These are phyloP conservation scores for Beta macrorhiza DNA, from an alignment of 179 eudicot genomes.

Conservation along the genomic window DNA sequence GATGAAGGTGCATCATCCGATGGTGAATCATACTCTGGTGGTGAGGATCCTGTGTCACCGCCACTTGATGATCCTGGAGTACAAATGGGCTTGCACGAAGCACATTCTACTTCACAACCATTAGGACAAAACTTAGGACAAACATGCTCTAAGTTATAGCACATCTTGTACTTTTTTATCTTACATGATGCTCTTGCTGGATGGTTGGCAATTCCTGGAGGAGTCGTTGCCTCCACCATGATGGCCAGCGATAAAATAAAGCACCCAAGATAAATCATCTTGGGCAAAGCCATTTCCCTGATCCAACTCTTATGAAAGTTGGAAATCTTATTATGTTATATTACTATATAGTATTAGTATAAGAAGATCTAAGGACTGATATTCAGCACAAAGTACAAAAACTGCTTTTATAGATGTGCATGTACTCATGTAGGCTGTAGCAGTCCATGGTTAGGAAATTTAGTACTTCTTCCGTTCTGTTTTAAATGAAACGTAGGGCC, in stretches of 20 bases:
- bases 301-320: neutral
- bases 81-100: slow-evolving; percentile 44
- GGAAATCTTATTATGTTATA: neutral
- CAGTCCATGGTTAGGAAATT: neutral
- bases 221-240: slow-evolving; percentile 35
- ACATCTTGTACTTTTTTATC: slow-evolving; percentile 39
- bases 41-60: neutral
- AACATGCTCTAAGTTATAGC: slow-evolving; percentile 36
- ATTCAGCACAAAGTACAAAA: neutral
- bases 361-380: neutral
- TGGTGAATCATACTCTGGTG: neutral
- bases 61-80: slow-evolving; percentile 9
- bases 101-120: slow-evolving; percentile 39
- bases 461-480: no score
- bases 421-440: no score
- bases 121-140: slow-evolving; percentile 42
- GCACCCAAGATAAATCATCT: slow-evolving; percentile 28
- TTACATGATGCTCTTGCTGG: slow-evolving; percentile 36
- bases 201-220: slow-evolving; percentile 38
- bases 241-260: slow-evolving; percentile 28
- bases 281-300: slow-evolving; percentile 29
- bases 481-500: no score
- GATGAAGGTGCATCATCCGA: neutral
- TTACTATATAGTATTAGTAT: neutral
- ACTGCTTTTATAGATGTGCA: slow-evolving; percentile 20